A percentile compares a stretch with the other conserved stretches of the same genome.
These are phyloP conservation scores for Gaultheria prostrata DNA, from an alignment of 148 eudicot genomes.

Conservation along the genomic window DNA sequence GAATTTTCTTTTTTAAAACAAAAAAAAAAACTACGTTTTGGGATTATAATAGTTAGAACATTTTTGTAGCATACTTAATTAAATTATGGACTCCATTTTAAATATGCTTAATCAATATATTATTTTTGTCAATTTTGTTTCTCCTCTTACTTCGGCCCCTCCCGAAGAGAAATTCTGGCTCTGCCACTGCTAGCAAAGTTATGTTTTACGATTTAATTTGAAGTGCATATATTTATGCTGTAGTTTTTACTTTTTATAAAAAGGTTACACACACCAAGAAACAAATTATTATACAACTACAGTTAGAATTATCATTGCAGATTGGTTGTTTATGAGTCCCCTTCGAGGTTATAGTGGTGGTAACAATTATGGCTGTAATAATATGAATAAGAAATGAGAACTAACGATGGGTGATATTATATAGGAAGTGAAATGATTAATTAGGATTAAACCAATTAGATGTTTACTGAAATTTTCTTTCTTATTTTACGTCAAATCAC, in stretches of 20 bases:
- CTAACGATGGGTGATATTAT: neutral
- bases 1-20: too few species aligned
- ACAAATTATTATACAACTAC: neutral
- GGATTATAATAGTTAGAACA: too few species aligned
- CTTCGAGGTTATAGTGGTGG: neutral
- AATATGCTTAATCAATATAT: too few species aligned
- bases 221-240: too few species aligned
- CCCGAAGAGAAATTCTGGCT: too few species aligned
- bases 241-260: neutral
- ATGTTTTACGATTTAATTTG: too few species aligned
- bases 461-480: neutral
- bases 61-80: too few species aligned
- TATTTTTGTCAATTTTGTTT: too few species aligned
- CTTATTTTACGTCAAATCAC: neutral
- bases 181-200: too few species aligned
- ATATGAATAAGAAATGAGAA: slow-evolving; percentile 1
- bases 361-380: slow-evolving; percentile 5
- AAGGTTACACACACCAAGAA: neutral
- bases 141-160: too few species aligned
- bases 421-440: neutral
- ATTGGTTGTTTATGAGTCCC: neutral
- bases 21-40: too few species aligned
- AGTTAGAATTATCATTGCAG: neutral
- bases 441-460: neutral
- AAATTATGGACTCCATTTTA: too few species aligned